Evolutionary conservation across 192 early-diverging fungal species (phyloP).

Genomic region (Lunasporangiospora selenospora): DNA sequence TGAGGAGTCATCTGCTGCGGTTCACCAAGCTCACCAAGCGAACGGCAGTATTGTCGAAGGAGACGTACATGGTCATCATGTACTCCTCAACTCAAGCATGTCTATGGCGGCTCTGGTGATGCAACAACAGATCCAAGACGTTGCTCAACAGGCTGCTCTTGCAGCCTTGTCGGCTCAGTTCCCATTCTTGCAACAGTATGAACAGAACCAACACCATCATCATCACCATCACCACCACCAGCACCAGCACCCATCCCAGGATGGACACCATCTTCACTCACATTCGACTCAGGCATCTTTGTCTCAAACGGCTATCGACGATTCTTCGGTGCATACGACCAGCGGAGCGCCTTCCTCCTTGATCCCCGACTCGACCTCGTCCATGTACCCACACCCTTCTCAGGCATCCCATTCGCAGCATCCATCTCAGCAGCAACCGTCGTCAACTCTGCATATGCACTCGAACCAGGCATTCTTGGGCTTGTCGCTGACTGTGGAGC

Average conservation of each 20-base stretch:
- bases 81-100: too few relatives aligned
- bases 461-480: not conserved
- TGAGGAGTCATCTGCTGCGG: too few relatives aligned
- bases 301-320: not conserved
- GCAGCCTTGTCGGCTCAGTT: constrained; percentile 35
- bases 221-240: constrained; percentile 4
- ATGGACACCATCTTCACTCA: not conserved
- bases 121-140: constrained; percentile 37
- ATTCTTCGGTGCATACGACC: not conserved
- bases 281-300: constrained; percentile 8
- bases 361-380: not conserved
- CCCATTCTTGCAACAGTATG: constrained; percentile 25
- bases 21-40: too few relatives aligned
- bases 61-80: too few relatives aligned
- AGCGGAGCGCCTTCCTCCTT: not conserved
- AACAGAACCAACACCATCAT: constrained; percentile 18
- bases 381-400: not conserved
- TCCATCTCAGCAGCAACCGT: too few relatives aligned
- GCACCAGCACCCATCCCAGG: not conserved
- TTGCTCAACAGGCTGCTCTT: constrained; percentile 40
- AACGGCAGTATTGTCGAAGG: too few relatives aligned
- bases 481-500: not conserved
- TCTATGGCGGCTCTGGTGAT: constrained; percentile 9
- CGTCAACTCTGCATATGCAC: not conserved
- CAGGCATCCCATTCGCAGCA: too few relatives aligned